These are phyloP conservation scores for Daucus carota DNA, from an alignment of 129 eudicot species.

Conservation along the genomic window DNA sequence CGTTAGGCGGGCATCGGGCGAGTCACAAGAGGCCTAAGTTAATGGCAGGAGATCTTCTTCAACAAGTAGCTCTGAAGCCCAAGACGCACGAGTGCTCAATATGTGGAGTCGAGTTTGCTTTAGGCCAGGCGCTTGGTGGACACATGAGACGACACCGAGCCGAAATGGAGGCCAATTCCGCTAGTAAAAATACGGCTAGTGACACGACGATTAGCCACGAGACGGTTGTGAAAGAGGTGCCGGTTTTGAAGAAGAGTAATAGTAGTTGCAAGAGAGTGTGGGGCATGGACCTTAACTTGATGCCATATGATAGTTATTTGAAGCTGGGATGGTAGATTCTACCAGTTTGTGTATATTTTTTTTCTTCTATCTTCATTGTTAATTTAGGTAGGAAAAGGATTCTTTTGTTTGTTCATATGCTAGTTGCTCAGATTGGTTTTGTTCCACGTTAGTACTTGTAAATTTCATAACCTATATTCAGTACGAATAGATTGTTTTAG, in stretches of 20 bases:
- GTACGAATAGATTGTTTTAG: too few species aligned
- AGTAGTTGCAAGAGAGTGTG: neutral
- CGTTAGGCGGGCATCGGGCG: neutral
- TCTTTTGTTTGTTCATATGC: neutral
- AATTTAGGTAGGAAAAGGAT: neutral
- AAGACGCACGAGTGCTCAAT: slow-evolving; percentile 5
- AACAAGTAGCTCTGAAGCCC: neutral
- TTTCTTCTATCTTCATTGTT: neutral
- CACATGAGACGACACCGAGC: slow-evolving; percentile 10
- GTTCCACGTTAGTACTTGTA: neutral
- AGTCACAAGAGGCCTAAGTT: slow-evolving; percentile 8
- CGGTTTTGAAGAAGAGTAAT: neutral
- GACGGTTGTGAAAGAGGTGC: neutral
- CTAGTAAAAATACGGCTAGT: neutral
- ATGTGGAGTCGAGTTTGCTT: slow-evolving; percentile 4
- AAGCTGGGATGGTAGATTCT: neutral
- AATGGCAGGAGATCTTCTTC: neutral
- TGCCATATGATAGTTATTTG: neutral
- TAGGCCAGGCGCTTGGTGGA: slow-evolving; percentile 9
- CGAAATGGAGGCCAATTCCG: neutral
- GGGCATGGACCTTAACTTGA: slow-evolving; percentile 1
- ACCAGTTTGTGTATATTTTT: neutral
- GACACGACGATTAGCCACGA: neutral
- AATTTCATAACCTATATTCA: neutral
- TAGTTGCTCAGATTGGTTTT: neutral